Percentiles rank a stretch among this genome's conserved stretches.
phyloP scores from a whole-genome alignment of 2,329 filamentous ascomycete species.

The Neospermospora avenae region DNA sequence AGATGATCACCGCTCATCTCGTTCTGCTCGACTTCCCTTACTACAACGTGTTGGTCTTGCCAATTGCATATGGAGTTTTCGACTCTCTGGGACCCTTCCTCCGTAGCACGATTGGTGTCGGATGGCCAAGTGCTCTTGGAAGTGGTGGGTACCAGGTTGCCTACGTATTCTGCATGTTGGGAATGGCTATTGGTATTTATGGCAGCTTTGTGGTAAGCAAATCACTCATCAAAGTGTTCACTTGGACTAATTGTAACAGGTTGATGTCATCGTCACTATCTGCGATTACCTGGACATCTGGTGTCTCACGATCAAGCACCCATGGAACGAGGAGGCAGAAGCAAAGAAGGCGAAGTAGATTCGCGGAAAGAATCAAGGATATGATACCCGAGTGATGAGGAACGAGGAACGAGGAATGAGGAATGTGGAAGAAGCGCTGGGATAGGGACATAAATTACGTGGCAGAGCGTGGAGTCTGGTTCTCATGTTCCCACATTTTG shows the following conservation, averaged over 20 bases:
- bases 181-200: slow-evolving; percentile 84
- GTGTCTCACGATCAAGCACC: slow-evolving; percentile 96
- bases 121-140: slow-evolving; percentile 75
- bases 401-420: neutral
- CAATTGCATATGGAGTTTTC: slow-evolving; percentile 72
- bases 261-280: slow-evolving; percentile 95
- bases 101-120: slow-evolving; percentile 51
- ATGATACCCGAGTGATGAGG: neutral
- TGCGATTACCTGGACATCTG: slow-evolving; percentile 98
- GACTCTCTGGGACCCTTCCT: slow-evolving; percentile 75
- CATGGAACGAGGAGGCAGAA: slow-evolving; percentile 43
- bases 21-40: slow-evolving; percentile 87
- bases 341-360: slow-evolving; percentile 30
- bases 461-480: neutral
- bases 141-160: slow-evolving; percentile 82
- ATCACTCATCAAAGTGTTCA: neutral
- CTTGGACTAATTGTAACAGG: slow-evolving; percentile 34
- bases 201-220: slow-evolving; percentile 78
- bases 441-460: neutral
- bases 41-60: slow-evolving; percentile 78
- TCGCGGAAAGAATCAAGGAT: neutral
- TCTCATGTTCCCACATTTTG: neutral
- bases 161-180: slow-evolving; percentile 85
- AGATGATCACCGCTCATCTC: slow-evolving; percentile 93
- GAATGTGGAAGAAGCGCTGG: neutral